These are phyloP conservation scores for Pythium biforme DNA, from an alignment of 352 stramenopile species.

Conservation along the genomic window DNA sequence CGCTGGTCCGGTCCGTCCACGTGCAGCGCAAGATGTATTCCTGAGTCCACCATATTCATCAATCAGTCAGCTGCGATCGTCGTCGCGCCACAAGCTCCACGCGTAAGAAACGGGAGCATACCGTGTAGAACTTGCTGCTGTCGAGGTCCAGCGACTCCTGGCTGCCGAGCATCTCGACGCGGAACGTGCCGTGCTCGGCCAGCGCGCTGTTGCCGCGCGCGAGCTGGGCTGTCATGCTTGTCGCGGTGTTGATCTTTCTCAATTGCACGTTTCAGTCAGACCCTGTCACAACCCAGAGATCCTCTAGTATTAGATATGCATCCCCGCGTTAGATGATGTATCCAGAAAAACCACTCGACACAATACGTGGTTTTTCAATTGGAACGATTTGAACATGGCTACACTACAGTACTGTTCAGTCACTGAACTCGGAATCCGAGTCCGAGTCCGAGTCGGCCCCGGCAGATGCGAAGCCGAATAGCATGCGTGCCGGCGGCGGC, in stretches of 20 bases:
- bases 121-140: slow-evolving; percentile 86
- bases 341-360: not conserved
- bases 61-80: not conserved
- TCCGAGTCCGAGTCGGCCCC: slow-evolving; percentile 45
- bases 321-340: slow-evolving; percentile 5
- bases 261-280: slow-evolving; percentile 8
- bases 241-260: slow-evolving; percentile 1
- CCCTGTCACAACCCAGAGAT: not conserved
- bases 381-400: slow-evolving; percentile 19
- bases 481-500: slow-evolving; percentile 23
- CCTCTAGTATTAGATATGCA: not conserved
- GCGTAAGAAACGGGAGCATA: slow-evolving; percentile 16
- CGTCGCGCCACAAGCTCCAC: too few species aligned
- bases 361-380: slow-evolving; percentile 7
- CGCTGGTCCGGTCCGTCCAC: slow-evolving; percentile 37
- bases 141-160: slow-evolving; percentile 84
- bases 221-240: slow-evolving; percentile 21
- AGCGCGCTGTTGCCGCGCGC: slow-evolving; percentile 22
- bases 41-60: slow-evolving; percentile 23
- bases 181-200: slow-evolving; percentile 53
- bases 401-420: slow-evolving; percentile 32
- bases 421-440: slow-evolving; percentile 53
- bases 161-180: slow-evolving; percentile 71
- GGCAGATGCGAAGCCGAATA: slow-evolving; percentile 59
- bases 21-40: slow-evolving; percentile 85